These are phyloP conservation scores for Malassezia restricta DNA, from an alignment of 1,284 basidiomycete genomes.

Conservation along the genomic window DNA sequence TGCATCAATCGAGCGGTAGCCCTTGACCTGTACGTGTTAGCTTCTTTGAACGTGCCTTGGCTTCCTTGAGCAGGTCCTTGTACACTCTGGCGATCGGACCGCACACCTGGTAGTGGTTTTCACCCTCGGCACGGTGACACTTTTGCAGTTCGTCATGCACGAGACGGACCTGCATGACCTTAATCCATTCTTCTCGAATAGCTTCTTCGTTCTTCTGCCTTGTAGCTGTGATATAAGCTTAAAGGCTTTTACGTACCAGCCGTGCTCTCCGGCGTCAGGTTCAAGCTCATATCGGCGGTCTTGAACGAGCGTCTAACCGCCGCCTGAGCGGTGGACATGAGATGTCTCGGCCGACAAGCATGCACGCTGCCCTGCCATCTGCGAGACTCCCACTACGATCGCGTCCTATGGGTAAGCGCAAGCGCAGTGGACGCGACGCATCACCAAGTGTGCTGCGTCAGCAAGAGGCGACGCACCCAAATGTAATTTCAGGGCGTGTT, in stretches of 20 bases:
- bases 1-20: slow-evolving; percentile 14
- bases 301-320: not conserved
- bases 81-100: slow-evolving; percentile 76
- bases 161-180: slow-evolving; percentile 80
- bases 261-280: slow-evolving; percentile 8
- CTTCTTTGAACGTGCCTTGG: slow-evolving; percentile 57
- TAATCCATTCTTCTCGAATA: slow-evolving; percentile 85
- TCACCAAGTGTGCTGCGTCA: slow-evolving; percentile 19
- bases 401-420: slow-evolving; percentile 14
- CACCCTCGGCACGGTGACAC: slow-evolving; percentile 81
- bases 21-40: slow-evolving; percentile 9
- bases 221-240: slow-evolving; percentile 43
- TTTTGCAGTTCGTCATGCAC: slow-evolving; percentile 80
- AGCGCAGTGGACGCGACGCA: slow-evolving; percentile 14
- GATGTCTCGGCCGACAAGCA: too few relatives aligned
- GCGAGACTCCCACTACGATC: not conserved
- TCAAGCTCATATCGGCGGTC: slow-evolving; percentile 9
- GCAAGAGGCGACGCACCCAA: slow-evolving; percentile 25
- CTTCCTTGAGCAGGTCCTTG: slow-evolving; percentile 65
- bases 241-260: slow-evolving; percentile 1
- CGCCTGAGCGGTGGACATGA: too few relatives aligned
- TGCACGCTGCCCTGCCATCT: too few relatives aligned
- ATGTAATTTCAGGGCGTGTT: slow-evolving; percentile 24
- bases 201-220: slow-evolving; percentile 59
- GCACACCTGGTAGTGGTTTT: slow-evolving; percentile 57